Conservation (phyloP, 306 rosid species). For the Cucurbita argyrosperma region DNA sequence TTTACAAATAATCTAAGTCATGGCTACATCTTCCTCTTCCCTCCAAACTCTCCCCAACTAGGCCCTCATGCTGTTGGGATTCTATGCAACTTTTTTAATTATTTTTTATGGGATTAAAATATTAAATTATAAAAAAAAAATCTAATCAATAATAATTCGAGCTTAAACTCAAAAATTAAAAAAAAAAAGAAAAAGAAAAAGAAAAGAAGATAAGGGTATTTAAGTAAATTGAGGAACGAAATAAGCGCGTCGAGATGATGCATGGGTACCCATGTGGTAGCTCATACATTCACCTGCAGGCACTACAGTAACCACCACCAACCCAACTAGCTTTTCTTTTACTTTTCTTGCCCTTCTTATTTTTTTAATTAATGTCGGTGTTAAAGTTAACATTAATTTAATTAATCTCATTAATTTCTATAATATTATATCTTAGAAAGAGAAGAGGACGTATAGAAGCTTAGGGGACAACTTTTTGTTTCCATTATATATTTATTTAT, state of each 20-base stretch:
- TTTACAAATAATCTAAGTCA: no score
- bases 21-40: no score
- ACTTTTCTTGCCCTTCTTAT: no score
- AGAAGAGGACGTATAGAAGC: background rate
- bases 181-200: background rate
- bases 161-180: background rate
- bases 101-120: no score
- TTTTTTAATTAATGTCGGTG: slow-evolving; percentile 10
- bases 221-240: no score
- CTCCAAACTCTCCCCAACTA: no score
- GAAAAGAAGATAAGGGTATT: background rate
- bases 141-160: no score
- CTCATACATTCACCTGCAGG: slow-evolving; percentile 14
- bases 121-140: no score
- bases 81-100: no score
- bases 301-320: slow-evolving; percentile 20
- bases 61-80: no score
- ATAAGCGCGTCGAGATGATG: background rate
- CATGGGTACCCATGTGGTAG: slow-evolving; percentile 9
- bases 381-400: slow-evolving; percentile 1
- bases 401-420: background rate
- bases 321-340: background rate
- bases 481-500: background rate
- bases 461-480: background rate
- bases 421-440: background rate